These are phyloP conservation scores for Aspergillus leporis DNA, from an alignment of 495 filamentous ascomycete genomes.

Conservation along the genomic window DNA sequence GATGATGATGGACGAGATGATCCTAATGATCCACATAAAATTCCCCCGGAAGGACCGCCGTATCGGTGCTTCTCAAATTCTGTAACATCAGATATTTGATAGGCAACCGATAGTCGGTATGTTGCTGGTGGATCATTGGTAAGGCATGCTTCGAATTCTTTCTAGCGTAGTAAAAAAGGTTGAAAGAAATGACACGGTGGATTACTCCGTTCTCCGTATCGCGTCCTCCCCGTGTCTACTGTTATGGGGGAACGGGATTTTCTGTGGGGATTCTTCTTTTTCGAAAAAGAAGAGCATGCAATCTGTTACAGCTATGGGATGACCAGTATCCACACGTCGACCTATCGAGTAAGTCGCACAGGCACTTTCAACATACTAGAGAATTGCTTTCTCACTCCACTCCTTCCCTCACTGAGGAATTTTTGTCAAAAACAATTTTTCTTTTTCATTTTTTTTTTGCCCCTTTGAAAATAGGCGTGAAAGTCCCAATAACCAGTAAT, in stretches of 20 bases:
- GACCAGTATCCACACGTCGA: conserved; percentile 8
- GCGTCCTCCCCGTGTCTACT: background rate
- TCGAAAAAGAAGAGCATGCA: conserved; percentile 2
- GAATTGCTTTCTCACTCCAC: background rate
- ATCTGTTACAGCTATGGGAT: conserved; percentile 12
- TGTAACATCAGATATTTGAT: conserved; percentile 11
- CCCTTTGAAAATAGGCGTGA: conserved; percentile 14
- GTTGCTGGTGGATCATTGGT: conserved; percentile 11
- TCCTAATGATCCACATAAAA: conserved; percentile 31
- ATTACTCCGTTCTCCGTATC: conserved; percentile 13
- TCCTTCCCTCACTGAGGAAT: conserved; percentile 10
- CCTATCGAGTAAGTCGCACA: conserved; percentile 4
- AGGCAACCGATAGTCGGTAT: conserved; percentile 5
- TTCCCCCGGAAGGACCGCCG: conserved; percentile 32
- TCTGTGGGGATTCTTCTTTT: conserved; percentile 17
- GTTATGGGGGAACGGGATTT: conserved; percentile 17
- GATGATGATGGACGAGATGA: conserved; percentile 10
- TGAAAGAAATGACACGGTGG: conserved; percentile 4
- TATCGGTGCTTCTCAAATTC: conserved; percentile 27
- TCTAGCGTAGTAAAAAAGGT: conserved; percentile 2
- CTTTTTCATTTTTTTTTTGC: background rate
- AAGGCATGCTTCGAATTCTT: conserved; percentile 15
- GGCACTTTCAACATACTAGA: background rate
- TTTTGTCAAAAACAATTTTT: background rate
- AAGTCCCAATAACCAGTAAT: conserved; percentile 6